These are phyloP conservation scores for Sarocladiaceae sp. DNA, from an alignment of 2,329 filamentous ascomycete species.

Conservation along the genomic window DNA sequence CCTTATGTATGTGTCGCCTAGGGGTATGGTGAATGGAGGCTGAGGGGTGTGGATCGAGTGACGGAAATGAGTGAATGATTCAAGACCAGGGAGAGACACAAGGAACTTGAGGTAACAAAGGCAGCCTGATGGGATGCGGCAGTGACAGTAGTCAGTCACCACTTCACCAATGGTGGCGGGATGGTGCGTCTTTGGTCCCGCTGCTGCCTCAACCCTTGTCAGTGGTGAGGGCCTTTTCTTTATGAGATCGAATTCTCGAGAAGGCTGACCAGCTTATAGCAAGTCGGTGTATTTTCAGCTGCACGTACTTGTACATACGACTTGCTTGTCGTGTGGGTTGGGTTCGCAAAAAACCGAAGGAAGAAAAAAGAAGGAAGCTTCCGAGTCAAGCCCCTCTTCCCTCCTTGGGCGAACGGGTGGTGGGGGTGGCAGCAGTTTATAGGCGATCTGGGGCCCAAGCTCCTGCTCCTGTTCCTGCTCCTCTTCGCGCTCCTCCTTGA, in stretches of 20 bases:
- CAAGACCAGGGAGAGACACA: neutral
- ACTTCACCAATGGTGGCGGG: too few relatives aligned
- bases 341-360: neutral
- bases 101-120: too few relatives aligned
- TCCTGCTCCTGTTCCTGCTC: neutral
- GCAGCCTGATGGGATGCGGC: neutral
- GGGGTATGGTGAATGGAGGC: neutral
- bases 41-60: constrained; percentile 5
- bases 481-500: neutral
- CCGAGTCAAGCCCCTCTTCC: neutral
- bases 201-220: too few relatives aligned
- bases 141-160: neutral
- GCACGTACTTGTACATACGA: too few relatives aligned
- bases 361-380: neutral
- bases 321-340: too few relatives aligned
- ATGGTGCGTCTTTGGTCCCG: too few relatives aligned
- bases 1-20: neutral
- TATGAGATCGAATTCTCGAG: too few relatives aligned
- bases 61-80: neutral
- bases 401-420: constrained; percentile 1
- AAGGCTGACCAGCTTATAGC: too few relatives aligned
- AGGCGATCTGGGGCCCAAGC: neutral
- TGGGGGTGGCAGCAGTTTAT: neutral
- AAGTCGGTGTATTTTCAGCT: too few relatives aligned
- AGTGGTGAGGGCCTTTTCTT: too few relatives aligned